Evolutionary conservation across 1,284 basidiomycete genomes (phyloP), one percentile per base, ranked within the genome.

Genomic region (Marasmius tenuissimus): DNA sequence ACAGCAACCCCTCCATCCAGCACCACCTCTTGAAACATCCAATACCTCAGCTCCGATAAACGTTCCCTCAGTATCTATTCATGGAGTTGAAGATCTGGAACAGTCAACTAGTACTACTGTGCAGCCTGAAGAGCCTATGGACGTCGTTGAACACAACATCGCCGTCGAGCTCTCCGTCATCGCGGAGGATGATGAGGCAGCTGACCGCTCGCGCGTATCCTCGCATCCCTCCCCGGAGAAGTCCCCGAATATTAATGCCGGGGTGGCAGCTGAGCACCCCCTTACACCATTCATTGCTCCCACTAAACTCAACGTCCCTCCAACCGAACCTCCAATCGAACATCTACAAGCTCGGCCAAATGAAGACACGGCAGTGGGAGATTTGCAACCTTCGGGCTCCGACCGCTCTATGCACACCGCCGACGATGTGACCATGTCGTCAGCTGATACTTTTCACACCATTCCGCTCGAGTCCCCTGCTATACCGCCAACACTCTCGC

Each of bases 101-200:
- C 14, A n/a, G n/a, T 9, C 52, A 14, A 5, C 33, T 53, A 37
- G 35, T 42, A 51, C 38, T 37, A 12, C 52, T 10, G 20, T 34
- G 35, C 22, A n/a, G 34, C 40, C 58, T 8, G 40, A 55, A 20
- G 45, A 49, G 14, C n/a, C 35, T 14, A 47, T 51, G 45, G 37
- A 51, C 16, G n/a, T 18, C 45, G 37, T n/a, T 3, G 45, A 42
- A 22, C n/a, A 33, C 38, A 22, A 33, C 16, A 9, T 22, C n/a
- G 57, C 59, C 33, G 18, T 65, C 40, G 77, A 86, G 57, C 72
- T 91, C 22, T 91, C 88, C 38, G 78, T 90, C 58, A 92, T 92
- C 61, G 85, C 81, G 1, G 89, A 92, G 72, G 87, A 84, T 56
- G 87, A 91, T 50, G 89, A 91, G 68, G 74, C 76, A 9, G 73